phyloP scores from a whole-genome alignment of 1,139 yeast species.

The Hanseniaspora gamundiae region DNA sequence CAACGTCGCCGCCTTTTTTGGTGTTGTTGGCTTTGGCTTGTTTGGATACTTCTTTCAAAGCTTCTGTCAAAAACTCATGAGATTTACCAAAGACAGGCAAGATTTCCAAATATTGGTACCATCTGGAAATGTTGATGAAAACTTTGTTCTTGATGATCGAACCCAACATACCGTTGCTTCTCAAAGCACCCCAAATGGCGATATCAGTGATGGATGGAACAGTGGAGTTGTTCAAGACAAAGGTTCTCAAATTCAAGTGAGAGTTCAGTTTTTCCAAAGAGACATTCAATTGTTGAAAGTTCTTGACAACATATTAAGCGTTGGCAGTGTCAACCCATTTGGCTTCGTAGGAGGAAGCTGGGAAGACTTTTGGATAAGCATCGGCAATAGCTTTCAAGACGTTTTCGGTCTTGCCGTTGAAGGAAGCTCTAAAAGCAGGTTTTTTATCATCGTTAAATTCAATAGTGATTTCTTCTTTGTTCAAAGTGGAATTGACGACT shows the following conservation, averaged over 20 bases:
- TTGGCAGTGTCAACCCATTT: constrained; percentile 63
- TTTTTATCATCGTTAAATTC: constrained; percentile 59
- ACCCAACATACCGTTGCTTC: constrained; percentile 88
- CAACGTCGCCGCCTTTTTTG: constrained; percentile 32
- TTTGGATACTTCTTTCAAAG: constrained; percentile 65
- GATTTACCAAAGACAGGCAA: constrained; percentile 58
- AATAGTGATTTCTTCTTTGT: constrained; percentile 43
- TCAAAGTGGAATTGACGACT: constrained; percentile 41
- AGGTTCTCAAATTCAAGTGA: constrained; percentile 73
- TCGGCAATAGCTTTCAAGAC: constrained; percentile 35
- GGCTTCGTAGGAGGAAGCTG: constrained; percentile 31
- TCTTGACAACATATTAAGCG: constrained; percentile 62
- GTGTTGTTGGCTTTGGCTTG: constrained; percentile 43
- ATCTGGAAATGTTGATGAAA: constrained; percentile 78
- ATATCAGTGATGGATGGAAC: constrained; percentile 61
- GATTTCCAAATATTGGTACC: constrained; percentile 72
- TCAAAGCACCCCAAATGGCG: constrained; percentile 85
- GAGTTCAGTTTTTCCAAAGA: constrained; percentile 73
- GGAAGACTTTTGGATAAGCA: constrained; percentile 34
- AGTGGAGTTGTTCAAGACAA: constrained; percentile 2
- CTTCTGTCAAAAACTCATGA: constrained; percentile 54
- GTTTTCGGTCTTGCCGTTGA: constrained; percentile 26
- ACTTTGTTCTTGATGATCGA: constrained; percentile 77
- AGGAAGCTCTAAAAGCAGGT: constrained; percentile 25
- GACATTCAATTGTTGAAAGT: constrained; percentile 72